Percentiles rank a stretch among this genome's conserved stretches.
Conservation (phyloP, 441 rosid species). For the Pelargonium fulgidum region DNA sequence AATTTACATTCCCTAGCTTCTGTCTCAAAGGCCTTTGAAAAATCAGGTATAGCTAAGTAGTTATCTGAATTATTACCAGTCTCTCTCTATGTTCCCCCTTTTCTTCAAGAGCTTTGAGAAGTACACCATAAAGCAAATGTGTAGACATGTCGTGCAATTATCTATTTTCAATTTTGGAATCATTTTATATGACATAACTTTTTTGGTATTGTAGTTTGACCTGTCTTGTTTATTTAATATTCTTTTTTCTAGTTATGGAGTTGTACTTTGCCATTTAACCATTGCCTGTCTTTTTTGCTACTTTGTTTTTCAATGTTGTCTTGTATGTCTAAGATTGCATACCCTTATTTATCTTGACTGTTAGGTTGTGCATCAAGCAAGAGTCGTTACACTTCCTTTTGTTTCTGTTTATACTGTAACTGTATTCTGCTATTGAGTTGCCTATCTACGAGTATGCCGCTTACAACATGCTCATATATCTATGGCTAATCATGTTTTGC, state of each 20-base stretch:
- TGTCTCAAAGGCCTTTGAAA: slow-evolving; percentile 22
- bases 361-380: too few relatives aligned
- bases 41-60: slow-evolving; percentile 17
- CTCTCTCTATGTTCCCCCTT: slow-evolving; percentile 15
- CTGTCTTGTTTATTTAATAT: background rate
- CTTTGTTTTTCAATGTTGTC: background rate
- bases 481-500: too few relatives aligned
- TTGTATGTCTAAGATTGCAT: background rate
- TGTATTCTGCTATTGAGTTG: too few relatives aligned
- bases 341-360: too few relatives aligned
- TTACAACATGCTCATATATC: too few relatives aligned
- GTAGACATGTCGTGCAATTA: slow-evolving; percentile 15
- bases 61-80: slow-evolving; percentile 12
- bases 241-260: background rate
- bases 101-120: slow-evolving; percentile 8
- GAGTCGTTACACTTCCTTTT: too few relatives aligned
- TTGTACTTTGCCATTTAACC: background rate
- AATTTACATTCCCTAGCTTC: slow-evolving; percentile 19
- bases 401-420: too few relatives aligned
- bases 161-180: slow-evolving; percentile 21
- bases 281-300: background rate
- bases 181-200: slow-evolving; percentile 5
- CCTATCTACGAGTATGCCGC: too few relatives aligned
- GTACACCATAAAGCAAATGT: slow-evolving; percentile 24
- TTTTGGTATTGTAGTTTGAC: slow-evolving; percentile 8